Evolutionary conservation across 31 red algal genomes (phyloP).

Genomic region (Porphyra umbilicalis): DNA sequence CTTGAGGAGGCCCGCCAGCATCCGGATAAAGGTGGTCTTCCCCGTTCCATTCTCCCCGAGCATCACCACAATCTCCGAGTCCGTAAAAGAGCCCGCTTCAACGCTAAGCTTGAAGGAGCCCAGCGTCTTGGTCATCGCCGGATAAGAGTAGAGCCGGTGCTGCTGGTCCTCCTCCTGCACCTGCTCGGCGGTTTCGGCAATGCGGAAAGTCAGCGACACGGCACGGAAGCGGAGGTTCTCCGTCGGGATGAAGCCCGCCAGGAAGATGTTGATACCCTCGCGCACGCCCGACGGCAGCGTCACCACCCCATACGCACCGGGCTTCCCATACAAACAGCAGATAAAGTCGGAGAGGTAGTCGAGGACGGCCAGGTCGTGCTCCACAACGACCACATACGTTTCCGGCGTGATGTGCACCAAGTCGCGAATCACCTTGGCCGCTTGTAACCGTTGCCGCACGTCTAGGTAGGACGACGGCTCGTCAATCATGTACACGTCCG

Average conservation of each 20-base stretch:
- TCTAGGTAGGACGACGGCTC: conserved; percentile 96
- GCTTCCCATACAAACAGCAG: conserved; percentile 90
- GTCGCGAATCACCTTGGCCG: conserved; percentile 82
- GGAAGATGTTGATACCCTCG: conserved; percentile 98
- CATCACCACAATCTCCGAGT: conserved; percentile 97
- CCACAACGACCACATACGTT: conserved; percentile 96
- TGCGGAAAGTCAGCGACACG: conserved; percentile 71
- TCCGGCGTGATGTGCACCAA: conserved; percentile 58
- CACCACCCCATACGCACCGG: conserved; percentile 95
- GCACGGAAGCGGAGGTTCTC: conserved; percentile 96
- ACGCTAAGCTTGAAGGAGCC: conserved; percentile 79
- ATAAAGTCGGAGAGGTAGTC: conserved; percentile 98
- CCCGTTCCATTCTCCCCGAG: conserved; percentile 98
- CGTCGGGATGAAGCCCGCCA: conserved; percentile 96
- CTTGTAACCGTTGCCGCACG: conserved; percentile 80
- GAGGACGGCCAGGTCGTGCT: conserved; percentile 95
- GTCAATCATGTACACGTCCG: conserved; percentile 98
- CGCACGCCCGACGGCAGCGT: conserved; percentile 94
- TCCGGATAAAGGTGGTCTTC: conserved; percentile 98
- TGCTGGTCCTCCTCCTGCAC: conserved; percentile 43
- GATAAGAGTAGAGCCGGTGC: conserved; percentile 84
- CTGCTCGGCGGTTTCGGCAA: conserved; percentile 80
- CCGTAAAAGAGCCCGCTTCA: conserved; percentile 85
- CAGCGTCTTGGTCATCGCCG: conserved; percentile 68
- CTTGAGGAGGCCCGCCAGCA: conserved; percentile 90